Percentiles rank a stretch among this genome's conserved stretches.
Conservation (phyloP, 805 yeast species). For the Yarrowia divulgata region DNA sequence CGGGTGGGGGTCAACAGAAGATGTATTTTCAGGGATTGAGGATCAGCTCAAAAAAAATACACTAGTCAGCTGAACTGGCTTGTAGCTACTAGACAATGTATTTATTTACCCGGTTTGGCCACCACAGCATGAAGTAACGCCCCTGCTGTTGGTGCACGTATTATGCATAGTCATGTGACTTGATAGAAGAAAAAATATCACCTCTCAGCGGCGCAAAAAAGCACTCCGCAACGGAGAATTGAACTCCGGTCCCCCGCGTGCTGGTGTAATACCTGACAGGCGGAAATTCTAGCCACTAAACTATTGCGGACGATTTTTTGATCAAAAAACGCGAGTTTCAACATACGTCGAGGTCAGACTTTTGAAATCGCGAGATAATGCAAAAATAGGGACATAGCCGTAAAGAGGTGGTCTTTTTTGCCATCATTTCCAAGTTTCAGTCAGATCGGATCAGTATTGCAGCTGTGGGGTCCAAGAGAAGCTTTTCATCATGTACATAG, state of each 20-base stretch:
- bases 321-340: not conserved
- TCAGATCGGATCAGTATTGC: not conserved
- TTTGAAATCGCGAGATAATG: too few relatives aligned
- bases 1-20: not conserved
- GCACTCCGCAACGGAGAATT: constrained; percentile 26
- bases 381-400: not conserved
- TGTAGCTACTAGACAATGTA: too few relatives aligned
- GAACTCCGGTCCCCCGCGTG: constrained; percentile 35
- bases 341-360: not conserved
- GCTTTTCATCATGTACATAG: too few relatives aligned
- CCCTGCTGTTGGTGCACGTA: too few relatives aligned
- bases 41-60: too few relatives aligned
- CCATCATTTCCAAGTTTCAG: not conserved
- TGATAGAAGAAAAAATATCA: too few relatives aligned
- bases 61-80: too few relatives aligned
- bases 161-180: not conserved
- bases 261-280: constrained; percentile 47
- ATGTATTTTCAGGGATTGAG: too few relatives aligned
- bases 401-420: too few relatives aligned
- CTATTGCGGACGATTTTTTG: constrained; percentile 45
- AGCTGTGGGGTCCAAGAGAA: not conserved
- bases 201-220: not conserved
- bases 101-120: too few relatives aligned
- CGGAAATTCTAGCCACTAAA: constrained; percentile 54
- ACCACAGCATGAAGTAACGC: too few relatives aligned